Conservation (phyloP, 768 basidiomycete species). For the Auriscalpium microsporum region DNA sequence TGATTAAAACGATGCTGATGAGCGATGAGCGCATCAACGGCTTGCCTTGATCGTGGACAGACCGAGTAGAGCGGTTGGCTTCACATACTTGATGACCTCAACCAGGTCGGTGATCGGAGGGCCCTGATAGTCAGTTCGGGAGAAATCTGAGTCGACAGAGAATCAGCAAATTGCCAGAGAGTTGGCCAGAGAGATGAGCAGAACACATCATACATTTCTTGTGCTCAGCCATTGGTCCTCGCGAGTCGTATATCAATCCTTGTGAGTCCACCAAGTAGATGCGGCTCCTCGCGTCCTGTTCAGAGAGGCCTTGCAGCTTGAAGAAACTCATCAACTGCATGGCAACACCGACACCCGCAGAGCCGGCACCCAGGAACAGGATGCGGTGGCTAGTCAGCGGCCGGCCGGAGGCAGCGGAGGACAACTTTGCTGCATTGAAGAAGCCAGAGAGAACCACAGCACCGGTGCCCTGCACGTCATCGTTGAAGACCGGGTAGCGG, state of each 20-base stretch:
- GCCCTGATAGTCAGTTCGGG: conserved; percentile 71
- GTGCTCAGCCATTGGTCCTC: conserved; percentile 69
- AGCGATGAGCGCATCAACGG: neutral
- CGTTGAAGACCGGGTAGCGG: conserved; percentile 72
- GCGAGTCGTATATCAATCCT: conserved; percentile 71
- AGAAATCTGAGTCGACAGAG: conserved; percentile 50
- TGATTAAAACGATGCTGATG: neutral
- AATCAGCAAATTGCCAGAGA: neutral
- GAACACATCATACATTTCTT: conserved; percentile 55
- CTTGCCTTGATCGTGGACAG: conserved; percentile 73
- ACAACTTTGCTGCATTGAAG: conserved; percentile 76
- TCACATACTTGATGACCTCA: conserved; percentile 72
- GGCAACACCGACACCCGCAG: conserved; percentile 88
- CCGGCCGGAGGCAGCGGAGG: conserved; percentile 59
- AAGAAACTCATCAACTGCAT: conserved; percentile 87
- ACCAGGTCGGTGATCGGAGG: conserved; percentile 66
- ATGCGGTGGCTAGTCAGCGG: conserved; percentile 71
- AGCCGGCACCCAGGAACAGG: conserved; percentile 89
- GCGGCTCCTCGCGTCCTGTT: conserved; percentile 64
- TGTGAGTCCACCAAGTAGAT: conserved; percentile 86
- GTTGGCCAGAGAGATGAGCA: neutral
- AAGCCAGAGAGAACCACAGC: conserved; percentile 89
- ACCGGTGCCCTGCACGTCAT: conserved; percentile 49
- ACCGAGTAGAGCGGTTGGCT: conserved; percentile 84
- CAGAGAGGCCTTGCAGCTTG: conserved; percentile 65